Base-by-base conservation (phyloP, 306 rosid genomes). In the Quercus variabilis region DNA sequence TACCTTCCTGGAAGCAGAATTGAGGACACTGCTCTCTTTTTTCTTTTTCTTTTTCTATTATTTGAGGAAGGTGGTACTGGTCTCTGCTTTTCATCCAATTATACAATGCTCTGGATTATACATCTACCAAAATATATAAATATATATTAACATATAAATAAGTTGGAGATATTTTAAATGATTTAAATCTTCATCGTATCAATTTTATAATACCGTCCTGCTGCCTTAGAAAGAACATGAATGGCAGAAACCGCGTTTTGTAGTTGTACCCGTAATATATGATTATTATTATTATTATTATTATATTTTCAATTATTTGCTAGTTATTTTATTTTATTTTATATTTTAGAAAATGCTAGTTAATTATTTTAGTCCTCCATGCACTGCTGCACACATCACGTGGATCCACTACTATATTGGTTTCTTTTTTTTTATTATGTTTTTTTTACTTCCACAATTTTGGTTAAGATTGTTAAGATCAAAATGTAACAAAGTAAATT, bases 241-340 rank as follows among this genome's bases (percentile, higher is more conserved):
- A 55, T n/a, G 54, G 51, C 79, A 78, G 89, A 87, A 85, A 87
- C 83, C 90, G 88, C 91, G 95, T 89, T 81, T 74, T 79, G 54
- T 69, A 78, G 88, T 26, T 75, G 85, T 77, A 74, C 85, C 69
- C 43, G 33, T 62, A 79, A 59, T 73, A 25, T 52, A 38, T 38
- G 10, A 38, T 38, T 38, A 38, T 35, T 35, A 31, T 30, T 28
- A 31, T 30, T 28, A 31, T 31, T 75, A 64, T 19, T 74, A 5
- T 28, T 33, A 6, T 35, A 19, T 59, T 62, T 28, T 71, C 58
- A 46, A 18, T 73, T 18, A 57, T 62, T 73, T 35, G 12, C 52
- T 38, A 33, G 55, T 67, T 26, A 60, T 25, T 25, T 25, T 25
- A 25, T 25, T 25, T 25, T 21, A 21, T 25, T 25, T 25, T 25